Evolutionary conservation across 2,329 filamentous ascomycete species (phyloP).

Genomic region (Didymella arachidicola): DNA sequence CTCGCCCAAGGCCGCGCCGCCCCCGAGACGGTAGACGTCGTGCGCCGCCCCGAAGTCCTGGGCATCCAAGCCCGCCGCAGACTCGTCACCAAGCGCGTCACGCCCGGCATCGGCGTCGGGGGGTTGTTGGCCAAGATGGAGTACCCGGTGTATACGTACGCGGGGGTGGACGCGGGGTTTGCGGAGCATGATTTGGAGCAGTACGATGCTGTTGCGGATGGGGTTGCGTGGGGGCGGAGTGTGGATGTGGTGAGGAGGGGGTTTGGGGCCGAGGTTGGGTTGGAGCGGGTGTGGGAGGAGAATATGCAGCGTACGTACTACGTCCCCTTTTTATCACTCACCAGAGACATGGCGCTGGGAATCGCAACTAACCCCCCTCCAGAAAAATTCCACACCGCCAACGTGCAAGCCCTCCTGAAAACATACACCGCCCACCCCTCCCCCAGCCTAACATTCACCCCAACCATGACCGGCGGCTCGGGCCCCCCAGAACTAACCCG

Average conservation of each 20-base stretch:
- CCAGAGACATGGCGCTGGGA: no score
- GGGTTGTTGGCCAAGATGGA: slow-evolving; percentile 53
- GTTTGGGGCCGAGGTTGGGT: slow-evolving; percentile 60
- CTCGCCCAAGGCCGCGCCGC: slow-evolving; percentile 55
- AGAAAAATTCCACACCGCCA: slow-evolving; percentile 47
- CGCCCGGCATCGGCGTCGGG: slow-evolving; percentile 60
- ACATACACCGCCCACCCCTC: slow-evolving; percentile 47
- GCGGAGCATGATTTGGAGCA: slow-evolving; percentile 74
- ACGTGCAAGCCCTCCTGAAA: slow-evolving; percentile 49
- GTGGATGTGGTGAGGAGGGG: slow-evolving; percentile 66
- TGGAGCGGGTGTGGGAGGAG: slow-evolving; percentile 57
- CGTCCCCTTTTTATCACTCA: neutral
- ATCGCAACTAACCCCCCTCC: neutral
- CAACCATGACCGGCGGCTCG: slow-evolving; percentile 57
- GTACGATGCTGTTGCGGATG: slow-evolving; percentile 69
- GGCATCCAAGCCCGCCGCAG: slow-evolving; percentile 62
- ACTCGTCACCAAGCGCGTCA: slow-evolving; percentile 58
- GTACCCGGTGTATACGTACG: slow-evolving; percentile 62
- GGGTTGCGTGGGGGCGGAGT: slow-evolving; percentile 74
- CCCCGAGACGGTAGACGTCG: slow-evolving; percentile 59
- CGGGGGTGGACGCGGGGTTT: slow-evolving; percentile 68
- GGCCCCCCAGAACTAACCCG: slow-evolving; percentile 52
- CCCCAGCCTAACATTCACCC: slow-evolving; percentile 54
- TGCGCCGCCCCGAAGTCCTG: slow-evolving; percentile 58
- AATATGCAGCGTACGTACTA: slow-evolving; percentile 40